A percentile compares a stretch with the other conserved stretches of the same genome.
These are phyloP conservation scores for Lepidium aucheri DNA, from an alignment of 345 rosid genomes.

Conservation along the genomic window DNA sequence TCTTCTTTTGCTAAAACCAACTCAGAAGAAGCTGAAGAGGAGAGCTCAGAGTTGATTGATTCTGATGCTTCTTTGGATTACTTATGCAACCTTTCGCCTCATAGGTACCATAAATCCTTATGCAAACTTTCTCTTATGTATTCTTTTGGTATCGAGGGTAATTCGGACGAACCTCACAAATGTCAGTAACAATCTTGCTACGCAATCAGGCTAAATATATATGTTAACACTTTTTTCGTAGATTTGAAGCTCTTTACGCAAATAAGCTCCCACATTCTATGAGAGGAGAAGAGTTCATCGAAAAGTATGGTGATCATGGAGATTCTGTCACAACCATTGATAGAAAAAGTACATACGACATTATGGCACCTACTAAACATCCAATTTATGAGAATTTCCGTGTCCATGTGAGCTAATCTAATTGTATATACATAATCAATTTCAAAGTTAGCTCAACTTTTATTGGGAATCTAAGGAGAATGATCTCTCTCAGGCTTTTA, in stretches of 20 bases:
- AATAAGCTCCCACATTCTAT: constrained; percentile 57
- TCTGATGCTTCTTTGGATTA: constrained; percentile 71
- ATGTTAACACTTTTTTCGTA: background rate
- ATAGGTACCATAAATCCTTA: constrained; percentile 42
- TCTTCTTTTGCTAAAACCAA: constrained; percentile 29
- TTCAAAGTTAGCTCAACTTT: background rate
- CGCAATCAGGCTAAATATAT: too few species aligned
- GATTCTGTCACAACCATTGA: constrained; percentile 82
- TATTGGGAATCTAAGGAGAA: background rate
- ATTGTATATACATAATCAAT: background rate
- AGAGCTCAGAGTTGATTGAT: constrained; percentile 42
- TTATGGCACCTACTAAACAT: constrained; percentile 66
- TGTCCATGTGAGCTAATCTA: constrained; percentile 45
- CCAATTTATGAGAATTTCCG: constrained; percentile 84
- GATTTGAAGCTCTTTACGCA: constrained; percentile 66
- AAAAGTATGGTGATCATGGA: constrained; percentile 51
- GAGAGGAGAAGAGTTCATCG: constrained; percentile 54
- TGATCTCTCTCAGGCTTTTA: constrained; percentile 52
- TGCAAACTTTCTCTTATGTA: too few species aligned
- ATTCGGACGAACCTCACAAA: too few species aligned
- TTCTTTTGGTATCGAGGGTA: too few species aligned
- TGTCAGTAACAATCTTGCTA: background rate
- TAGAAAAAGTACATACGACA: constrained; percentile 42
- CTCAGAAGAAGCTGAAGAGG: constrained; percentile 51
- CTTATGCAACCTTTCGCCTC: constrained; percentile 83